Conservation (phyloP, 2,329 filamentous ascomycete species). For the Botrytis cinerea region DNA sequence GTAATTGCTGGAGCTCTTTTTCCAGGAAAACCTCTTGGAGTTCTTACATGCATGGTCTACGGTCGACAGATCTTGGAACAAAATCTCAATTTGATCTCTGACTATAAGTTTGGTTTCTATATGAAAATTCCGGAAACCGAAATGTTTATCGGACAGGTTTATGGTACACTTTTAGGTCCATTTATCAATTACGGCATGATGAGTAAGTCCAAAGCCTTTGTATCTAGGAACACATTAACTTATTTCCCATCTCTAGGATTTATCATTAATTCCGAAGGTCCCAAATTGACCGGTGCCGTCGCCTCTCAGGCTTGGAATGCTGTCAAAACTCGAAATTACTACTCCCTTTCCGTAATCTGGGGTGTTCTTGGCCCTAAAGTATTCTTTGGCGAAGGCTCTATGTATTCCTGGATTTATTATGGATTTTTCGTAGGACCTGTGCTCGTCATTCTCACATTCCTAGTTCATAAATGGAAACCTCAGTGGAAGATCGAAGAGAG, state of each 20-base stretch:
- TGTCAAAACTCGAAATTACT: conserved; percentile 41
- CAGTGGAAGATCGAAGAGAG: conserved; percentile 39
- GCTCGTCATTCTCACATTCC: conserved; percentile 34
- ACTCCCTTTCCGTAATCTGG: conserved; percentile 43
- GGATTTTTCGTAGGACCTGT: conserved; percentile 40
- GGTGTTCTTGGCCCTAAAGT: conserved; percentile 43
- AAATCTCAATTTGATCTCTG: conserved; percentile 41
- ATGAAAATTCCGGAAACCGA: conserved; percentile 45
- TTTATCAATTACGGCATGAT: conserved; percentile 42
- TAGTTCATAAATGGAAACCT: conserved; percentile 38
- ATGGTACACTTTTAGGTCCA: conserved; percentile 42
- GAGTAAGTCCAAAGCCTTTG: conserved; percentile 28
- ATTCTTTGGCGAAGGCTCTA: conserved; percentile 35
- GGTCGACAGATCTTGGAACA: conserved; percentile 43
- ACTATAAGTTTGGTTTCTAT: conserved; percentile 45
- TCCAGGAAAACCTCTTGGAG: conserved; percentile 57
- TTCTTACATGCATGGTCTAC: conserved; percentile 38
- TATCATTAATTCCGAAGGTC: conserved; percentile 26
- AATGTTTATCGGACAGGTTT: conserved; percentile 44
- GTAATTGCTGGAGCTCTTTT: conserved; percentile 51
- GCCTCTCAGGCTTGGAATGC: conserved; percentile 39
- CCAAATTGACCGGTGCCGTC: conserved; percentile 32
- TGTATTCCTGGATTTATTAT: conserved; percentile 41
- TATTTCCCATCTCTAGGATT: neutral
- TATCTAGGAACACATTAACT: neutral